These are phyloP conservation scores for Mucor piriformis DNA, from an alignment of 371 early-diverging fungal genomes.

Conservation along the genomic window DNA sequence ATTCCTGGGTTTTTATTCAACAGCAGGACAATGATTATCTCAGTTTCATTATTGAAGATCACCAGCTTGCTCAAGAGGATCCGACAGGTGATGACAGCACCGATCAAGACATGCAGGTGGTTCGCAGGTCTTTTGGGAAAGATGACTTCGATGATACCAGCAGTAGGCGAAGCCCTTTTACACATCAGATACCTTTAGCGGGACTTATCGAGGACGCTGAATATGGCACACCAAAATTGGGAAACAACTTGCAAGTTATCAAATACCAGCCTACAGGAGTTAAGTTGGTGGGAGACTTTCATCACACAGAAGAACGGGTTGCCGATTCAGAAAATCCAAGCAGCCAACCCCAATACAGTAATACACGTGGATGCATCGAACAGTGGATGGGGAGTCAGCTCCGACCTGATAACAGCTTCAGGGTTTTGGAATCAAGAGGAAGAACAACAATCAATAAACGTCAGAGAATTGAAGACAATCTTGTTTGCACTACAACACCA, in stretches of 20 bases:
- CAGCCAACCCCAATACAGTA: not conserved
- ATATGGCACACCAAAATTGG: not conserved
- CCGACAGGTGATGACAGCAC: not conserved
- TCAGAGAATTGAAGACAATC: constrained; percentile 23
- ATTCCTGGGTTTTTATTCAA: constrained; percentile 18
- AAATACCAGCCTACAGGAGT: not conserved
- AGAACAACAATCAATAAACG: constrained; percentile 19
- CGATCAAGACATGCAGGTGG: constrained; percentile 1
- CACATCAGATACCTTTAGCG: not conserved
- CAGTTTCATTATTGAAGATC: not conserved
- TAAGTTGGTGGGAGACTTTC: constrained; percentile 6
- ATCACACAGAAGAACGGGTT: constrained; percentile 12
- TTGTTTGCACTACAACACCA: constrained; percentile 7
- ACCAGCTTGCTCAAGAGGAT: constrained; percentile 1
- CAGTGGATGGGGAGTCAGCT: constrained; percentile 21
- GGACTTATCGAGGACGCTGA: not conserved
- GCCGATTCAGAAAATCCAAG: not conserved
- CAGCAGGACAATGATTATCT: constrained; percentile 9
- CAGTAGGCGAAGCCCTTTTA: constrained; percentile 9
- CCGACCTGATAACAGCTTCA: not conserved
- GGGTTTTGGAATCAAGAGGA: constrained; percentile 22
- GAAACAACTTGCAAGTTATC: not conserved
- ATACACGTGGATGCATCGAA: constrained; percentile 16
- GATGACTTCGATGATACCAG: constrained; percentile 12
- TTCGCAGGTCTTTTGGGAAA: constrained; percentile 17